Base-by-base conservation (phyloP, 352 stramenopile species). In the Saprolegnia parasitica region DNA sequence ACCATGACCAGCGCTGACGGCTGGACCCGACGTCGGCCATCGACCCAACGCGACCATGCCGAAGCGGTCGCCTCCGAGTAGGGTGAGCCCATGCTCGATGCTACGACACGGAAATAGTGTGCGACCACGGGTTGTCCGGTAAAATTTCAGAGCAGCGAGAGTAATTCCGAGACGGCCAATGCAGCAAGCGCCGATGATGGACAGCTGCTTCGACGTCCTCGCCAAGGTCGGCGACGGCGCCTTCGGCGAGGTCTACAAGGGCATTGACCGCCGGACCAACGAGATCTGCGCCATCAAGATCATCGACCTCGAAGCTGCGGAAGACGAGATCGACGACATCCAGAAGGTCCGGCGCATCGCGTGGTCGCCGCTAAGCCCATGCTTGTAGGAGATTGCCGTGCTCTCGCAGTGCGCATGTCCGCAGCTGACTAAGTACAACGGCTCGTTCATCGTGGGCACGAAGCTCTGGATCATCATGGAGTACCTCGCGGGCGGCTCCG, bases 391-490 rank as follows among this genome's bases (percentile, higher is more conserved):
- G 72, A 97, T 97, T 68, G 68, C 90, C 21, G 87, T 97, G 71
- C 76, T 97, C 4, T 94, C 88, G 32, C 86, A 96, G 62, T 97
- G 88, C 70, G 77, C 89, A 9, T 96, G 91, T 54, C 81, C 90
- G 9, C 88, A 97, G 73, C 77, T 97, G 50, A 97, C 88, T 40
- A 88, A 86, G 71, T 97, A 97, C 72, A 84, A 88, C 39, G 88
- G 84, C 23, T 93, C 85, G 11, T 95, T 95, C 72, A 92, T 92
- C 66, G 77, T 87, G 15, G 87, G 81, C 39, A 88, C 84, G 47
- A 89, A 92, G 68, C 71, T 95, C 9, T 95, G 87, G 87, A 98
- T 98, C 73, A 85, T 96, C 54, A 97, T 98, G 88, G 95, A 98
- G 71, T 96, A 91, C 74, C 88, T 98, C 42, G 84, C 94, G 15